Evolutionary conservation across 331 rosid genomes (phyloP), one percentile per base, ranked within the genome.

Genomic region (Telfairia occidentalis): DNA sequence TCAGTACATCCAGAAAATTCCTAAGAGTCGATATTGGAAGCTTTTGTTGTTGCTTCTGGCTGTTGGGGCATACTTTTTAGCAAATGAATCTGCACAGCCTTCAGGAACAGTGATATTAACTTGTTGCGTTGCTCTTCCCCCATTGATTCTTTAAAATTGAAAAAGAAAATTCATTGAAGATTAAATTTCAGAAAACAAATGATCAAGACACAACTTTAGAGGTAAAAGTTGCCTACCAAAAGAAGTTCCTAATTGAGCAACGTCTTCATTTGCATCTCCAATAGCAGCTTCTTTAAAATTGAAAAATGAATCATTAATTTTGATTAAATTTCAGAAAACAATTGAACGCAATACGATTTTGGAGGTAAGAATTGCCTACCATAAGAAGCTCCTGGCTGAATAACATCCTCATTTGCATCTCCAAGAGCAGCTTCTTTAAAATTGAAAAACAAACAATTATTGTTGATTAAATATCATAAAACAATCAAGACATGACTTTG

Each of bases 41-140:
- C 78, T 87, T 59, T 93, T 97, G 83, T 88, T 87, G 74, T 89
- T 87, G 80, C 94, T 89, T 80, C 90, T 89, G 12, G 96, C 92
- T 53, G 92, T 92, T 73, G 97, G 96, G 74, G 87, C 98, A 45
- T 81, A 87, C 89, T 89, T 86, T 55, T 6, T 0, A 43, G 90
- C 92, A 78, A 13, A 85, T 74, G 81, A 96, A 87, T 91, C 92
- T 34, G 90, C 86, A 58, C 95, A 91, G 48, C 96, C 92, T 86
- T 88, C 91, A 24, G 94, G 91, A 71, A 89, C 78, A 1, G 89
- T 96, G 83, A 93, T 4, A 23, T 15, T 55, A 54, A 89, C 77
- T 81, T 90, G 90, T 23, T 90, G 96, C 3, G 94, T 92, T 76
- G 92, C 96, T 78, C 92, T 38, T 77, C 96, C 96, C 87, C 71